phyloP scores from a whole-genome alignment of 2,329 filamentous ascomycete genomes.

The Fusarium anthophilum region DNA sequence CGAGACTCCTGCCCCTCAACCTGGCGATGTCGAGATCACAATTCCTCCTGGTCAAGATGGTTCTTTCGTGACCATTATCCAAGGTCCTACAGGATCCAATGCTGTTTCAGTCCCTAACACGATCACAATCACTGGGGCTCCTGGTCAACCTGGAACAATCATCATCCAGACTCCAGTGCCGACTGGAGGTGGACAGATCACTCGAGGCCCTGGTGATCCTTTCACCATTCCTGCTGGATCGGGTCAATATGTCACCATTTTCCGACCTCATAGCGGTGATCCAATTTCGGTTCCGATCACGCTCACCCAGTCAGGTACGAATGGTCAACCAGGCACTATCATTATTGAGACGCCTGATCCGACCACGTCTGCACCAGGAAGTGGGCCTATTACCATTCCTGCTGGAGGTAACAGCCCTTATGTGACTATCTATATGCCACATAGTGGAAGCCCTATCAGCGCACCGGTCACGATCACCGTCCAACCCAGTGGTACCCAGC shows the following conservation, averaged over 20 bases:
- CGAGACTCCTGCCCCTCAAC: slow-evolving; percentile 23
- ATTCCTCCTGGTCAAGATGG: slow-evolving; percentile 21
- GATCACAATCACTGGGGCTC: slow-evolving; percentile 16
- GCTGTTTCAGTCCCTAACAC: slow-evolving; percentile 17
- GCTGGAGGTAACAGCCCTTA: slow-evolving; percentile 10
- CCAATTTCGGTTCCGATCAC: slow-evolving; percentile 27
- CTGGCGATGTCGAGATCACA: slow-evolving; percentile 14
- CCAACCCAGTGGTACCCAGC: not conserved
- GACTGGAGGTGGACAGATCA: not conserved
- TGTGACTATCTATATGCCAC: slow-evolving; percentile 25
- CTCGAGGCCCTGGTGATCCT: slow-evolving; percentile 7
- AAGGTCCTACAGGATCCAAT: slow-evolving; percentile 24
- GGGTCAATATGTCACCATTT: slow-evolving; percentile 16
- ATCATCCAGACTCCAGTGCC: slow-evolving; percentile 26
- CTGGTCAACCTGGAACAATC: slow-evolving; percentile 25
- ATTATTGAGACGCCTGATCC: slow-evolving; percentile 26
- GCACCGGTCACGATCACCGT: slow-evolving; percentile 16
- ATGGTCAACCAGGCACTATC: slow-evolving; percentile 22
- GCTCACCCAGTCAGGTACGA: slow-evolving; percentile 18
- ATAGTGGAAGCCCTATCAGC: slow-evolving; percentile 10
- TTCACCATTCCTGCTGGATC: slow-evolving; percentile 20
- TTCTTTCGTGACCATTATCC: slow-evolving; percentile 16
- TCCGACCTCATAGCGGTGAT: slow-evolving; percentile 29
- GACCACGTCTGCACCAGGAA: slow-evolving; percentile 9
- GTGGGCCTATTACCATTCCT: slow-evolving; percentile 22